Conservation (phyloP, 345 rosid genomes). For the Populus davidiana region DNA sequence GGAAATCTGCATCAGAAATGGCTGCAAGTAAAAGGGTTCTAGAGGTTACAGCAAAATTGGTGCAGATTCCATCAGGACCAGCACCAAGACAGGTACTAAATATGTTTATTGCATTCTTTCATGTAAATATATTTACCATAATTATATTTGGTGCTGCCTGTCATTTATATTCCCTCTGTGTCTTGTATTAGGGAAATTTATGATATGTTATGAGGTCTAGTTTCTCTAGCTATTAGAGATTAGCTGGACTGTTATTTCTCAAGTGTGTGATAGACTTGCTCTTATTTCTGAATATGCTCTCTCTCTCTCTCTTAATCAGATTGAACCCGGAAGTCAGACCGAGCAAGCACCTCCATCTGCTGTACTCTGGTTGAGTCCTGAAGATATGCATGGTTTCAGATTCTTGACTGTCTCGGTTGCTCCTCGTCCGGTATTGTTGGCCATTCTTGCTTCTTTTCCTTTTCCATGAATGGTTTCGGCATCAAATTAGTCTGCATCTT, state of each 20-base stretch:
- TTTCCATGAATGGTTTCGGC: constrained; percentile 15
- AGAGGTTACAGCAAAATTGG: constrained; percentile 94
- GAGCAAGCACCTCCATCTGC: constrained; percentile 99
- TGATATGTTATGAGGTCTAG: not conserved
- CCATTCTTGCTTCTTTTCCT: constrained; percentile 8
- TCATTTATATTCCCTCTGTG: not conserved
- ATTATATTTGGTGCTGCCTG: not conserved
- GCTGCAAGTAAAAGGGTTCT: constrained; percentile 56
- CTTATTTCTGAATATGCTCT: constrained; percentile 1
- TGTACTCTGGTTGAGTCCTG: constrained; percentile 65
- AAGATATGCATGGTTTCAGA: constrained; percentile 78
- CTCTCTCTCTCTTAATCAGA: constrained; percentile 29
- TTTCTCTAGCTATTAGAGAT: constrained; percentile 4
- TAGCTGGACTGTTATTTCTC: not conserved
- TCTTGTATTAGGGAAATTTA: constrained; percentile 1
- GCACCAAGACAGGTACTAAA: constrained; percentile 83
- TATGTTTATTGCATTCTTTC: constrained; percentile 3
- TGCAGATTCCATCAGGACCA: constrained; percentile 88
- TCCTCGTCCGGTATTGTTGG: constrained; percentile 73
- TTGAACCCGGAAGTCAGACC: constrained; percentile 98
- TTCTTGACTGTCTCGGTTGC: constrained; percentile 95
- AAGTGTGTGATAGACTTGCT: constrained; percentile 14
- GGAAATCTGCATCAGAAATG: constrained; percentile 42
- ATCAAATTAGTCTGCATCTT: not conserved
- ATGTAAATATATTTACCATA: not conserved